A percentile compares a stretch with the other conserved stretches of the same genome.
Conservation (phyloP, 148 eudicot species). For the Selenicereus undatus region DNA sequence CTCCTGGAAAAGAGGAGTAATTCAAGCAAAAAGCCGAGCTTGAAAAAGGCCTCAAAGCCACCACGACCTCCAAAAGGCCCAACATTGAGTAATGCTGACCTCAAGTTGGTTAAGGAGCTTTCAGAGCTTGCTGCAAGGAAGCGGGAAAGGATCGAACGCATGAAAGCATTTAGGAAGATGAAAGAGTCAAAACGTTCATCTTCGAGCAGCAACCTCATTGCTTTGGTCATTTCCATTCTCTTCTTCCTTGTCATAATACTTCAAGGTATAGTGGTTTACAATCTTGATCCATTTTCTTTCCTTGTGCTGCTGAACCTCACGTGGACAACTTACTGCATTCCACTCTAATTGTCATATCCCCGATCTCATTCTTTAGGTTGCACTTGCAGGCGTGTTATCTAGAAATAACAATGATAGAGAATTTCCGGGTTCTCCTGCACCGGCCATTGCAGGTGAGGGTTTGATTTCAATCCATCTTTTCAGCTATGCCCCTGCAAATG, state of each 20-base stretch:
- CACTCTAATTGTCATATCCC: too few species aligned
- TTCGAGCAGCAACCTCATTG: constrained; percentile 38
- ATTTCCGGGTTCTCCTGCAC: not conserved
- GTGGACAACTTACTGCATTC: too few species aligned
- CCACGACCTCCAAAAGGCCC: constrained; percentile 85
- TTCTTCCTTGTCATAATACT: constrained; percentile 43
- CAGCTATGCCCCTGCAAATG: not conserved
- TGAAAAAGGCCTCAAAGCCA: constrained; percentile 61
- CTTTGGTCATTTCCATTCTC: constrained; percentile 48
- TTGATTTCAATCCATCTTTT: not conserved
- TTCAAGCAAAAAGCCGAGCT: constrained; percentile 33
- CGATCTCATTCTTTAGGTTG: not conserved
- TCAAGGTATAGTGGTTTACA: constrained; percentile 44
- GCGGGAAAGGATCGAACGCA: constrained; percentile 54
- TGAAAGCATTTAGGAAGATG: constrained; percentile 57
- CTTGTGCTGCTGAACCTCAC: too few species aligned
- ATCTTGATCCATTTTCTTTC: too few species aligned
- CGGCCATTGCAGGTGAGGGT: not conserved
- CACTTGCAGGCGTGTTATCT: not conserved
- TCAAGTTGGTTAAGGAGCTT: constrained; percentile 57
- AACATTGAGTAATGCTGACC: constrained; percentile 43
- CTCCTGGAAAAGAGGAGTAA: constrained; percentile 37
- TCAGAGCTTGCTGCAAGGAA: constrained; percentile 55
- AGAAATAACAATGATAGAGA: not conserved
- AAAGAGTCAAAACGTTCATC: constrained; percentile 45